These are phyloP conservation scores for Hymenoscyphus scutula DNA, from an alignment of 2,329 filamentous ascomycete genomes.

Conservation along the genomic window DNA sequence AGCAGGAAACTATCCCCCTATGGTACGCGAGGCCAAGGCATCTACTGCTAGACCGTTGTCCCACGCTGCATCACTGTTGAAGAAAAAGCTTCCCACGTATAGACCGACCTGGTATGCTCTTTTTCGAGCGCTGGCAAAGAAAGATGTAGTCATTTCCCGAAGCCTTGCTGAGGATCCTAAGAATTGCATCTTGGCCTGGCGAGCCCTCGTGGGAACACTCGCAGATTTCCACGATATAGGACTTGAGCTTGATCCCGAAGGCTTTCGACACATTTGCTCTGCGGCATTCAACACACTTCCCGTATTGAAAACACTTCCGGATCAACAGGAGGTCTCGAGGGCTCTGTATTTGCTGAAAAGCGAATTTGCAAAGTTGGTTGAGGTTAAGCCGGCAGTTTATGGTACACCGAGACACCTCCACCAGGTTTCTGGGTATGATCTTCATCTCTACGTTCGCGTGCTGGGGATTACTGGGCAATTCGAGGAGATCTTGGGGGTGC, in stretches of 20 bases:
- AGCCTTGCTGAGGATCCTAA: conserved; percentile 19
- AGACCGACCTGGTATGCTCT: conserved; percentile 45
- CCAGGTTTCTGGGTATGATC: conserved; percentile 38
- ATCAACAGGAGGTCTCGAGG: conserved; percentile 9
- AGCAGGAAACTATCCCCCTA: background rate
- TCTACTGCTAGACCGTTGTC: conserved; percentile 6
- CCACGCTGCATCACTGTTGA: conserved; percentile 25
- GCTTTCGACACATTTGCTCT: conserved; percentile 31
- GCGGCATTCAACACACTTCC: conserved; percentile 29
- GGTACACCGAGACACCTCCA: background rate
- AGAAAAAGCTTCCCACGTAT: conserved; percentile 16
- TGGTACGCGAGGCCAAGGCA: background rate
- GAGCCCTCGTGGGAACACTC: conserved; percentile 23
- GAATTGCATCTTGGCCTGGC: conserved; percentile 32
- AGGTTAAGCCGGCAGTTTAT: conserved; percentile 7
- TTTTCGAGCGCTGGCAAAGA: conserved; percentile 40
- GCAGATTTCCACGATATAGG: conserved; percentile 29
- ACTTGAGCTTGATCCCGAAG: conserved; percentile 32
- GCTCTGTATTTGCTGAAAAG: conserved; percentile 35
- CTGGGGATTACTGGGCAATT: conserved; percentile 61
- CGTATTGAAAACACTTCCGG: conserved; percentile 17
- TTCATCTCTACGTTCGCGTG: conserved; percentile 61
- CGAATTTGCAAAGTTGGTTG: conserved; percentile 34
- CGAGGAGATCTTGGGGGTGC: conserved; percentile 53
- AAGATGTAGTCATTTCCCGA: conserved; percentile 22